Percentiles rank a stretch among this genome's conserved stretches.
phyloP scores from a whole-genome alignment of 352 stramenopile genomes.

The Pythium vanterpoolii region DNA sequence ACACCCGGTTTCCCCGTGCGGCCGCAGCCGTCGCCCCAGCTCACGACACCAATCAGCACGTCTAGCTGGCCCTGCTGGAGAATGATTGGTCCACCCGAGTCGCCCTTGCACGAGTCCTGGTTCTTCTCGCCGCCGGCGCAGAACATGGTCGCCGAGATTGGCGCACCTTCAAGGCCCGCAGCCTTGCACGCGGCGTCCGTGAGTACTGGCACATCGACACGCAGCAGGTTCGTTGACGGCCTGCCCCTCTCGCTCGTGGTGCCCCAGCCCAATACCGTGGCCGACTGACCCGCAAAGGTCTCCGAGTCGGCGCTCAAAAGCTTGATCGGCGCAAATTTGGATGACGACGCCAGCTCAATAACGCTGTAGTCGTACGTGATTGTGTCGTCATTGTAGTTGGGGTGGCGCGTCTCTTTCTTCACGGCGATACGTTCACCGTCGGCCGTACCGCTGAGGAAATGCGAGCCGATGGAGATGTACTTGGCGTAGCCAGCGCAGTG shows the following conservation, averaged over 20 bases:
- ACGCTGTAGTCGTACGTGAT: slow-evolving; percentile 41
- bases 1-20: slow-evolving; percentile 44
- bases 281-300: slow-evolving; percentile 4
- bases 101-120: slow-evolving; percentile 48
- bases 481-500: slow-evolving; percentile 40
- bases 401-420: slow-evolving; percentile 3
- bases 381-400: slow-evolving; percentile 1
- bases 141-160: slow-evolving; percentile 33
- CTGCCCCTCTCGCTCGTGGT: slow-evolving; percentile 28
- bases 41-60: slow-evolving; percentile 48
- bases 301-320: slow-evolving; percentile 1
- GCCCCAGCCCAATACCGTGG: slow-evolving; percentile 27
- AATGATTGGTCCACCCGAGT: slow-evolving; percentile 49
- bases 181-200: slow-evolving; percentile 34
- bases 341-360: slow-evolving; percentile 19
- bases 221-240: slow-evolving; percentile 30
- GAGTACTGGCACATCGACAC: slow-evolving; percentile 37
- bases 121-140: slow-evolving; percentile 36
- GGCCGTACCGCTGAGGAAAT: slow-evolving; percentile 37
- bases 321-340: slow-evolving; percentile 1
- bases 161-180: neutral
- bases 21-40: slow-evolving; percentile 51
- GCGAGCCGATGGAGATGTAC: slow-evolving; percentile 50
- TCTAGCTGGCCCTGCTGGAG: slow-evolving; percentile 30
- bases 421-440: slow-evolving; percentile 35